Base-by-base conservation (phyloP, 805 yeast genomes). In the Metschnikowia colocasiae region DNA sequence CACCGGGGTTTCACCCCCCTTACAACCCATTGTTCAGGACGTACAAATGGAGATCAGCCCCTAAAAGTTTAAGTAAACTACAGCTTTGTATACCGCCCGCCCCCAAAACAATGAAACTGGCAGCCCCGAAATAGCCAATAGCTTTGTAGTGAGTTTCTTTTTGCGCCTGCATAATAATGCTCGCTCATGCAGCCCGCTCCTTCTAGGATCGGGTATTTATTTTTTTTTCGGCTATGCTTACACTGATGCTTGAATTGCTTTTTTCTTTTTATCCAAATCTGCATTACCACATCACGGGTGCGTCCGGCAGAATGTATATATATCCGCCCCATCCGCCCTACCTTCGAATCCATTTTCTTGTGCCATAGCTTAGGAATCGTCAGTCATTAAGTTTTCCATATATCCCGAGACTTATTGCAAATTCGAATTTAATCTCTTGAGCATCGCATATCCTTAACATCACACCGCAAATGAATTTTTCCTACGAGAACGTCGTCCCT, bases 401-500 rank as follows among this genome's bases (percentile, higher is more conserved):
- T 8, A 31, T 31, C 27, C 4, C 27, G 8, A 25, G 4, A 25
- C 8, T 25, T 25, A 8, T 8, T 6, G 27, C 27, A 25, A 25
- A 25, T 25, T 25, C 7, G 10, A 25, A 25, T 25, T 25, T 25
- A n/a, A n/a, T n/a, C n/a, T n/a, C n/a, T n/a, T n/a, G n/a, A n/a
- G n/a, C n/a, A n/a, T n/a, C n/a, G n/a, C n/a, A 13, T n/a, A 27
- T 27, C 13, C 16, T 13, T 3, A 10, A 30, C 18, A 15, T n/a
- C 10, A 13, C n/a, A 22, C 43, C 35, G 18, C 15, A 13, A 22
- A 51, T 53, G 56, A 47, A 65, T 51, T 69, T 50, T 53, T 62
- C 74, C 25, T 68, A 61, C 57, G 67, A 69, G 29, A 75, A 75
- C 68, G 68, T 76, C 38, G 75, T 83, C 25, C 90, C 89, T 52